These are phyloP conservation scores for Calonectria henricotiae DNA, from an alignment of 2,329 filamentous ascomycete species.

Conservation along the genomic window DNA sequence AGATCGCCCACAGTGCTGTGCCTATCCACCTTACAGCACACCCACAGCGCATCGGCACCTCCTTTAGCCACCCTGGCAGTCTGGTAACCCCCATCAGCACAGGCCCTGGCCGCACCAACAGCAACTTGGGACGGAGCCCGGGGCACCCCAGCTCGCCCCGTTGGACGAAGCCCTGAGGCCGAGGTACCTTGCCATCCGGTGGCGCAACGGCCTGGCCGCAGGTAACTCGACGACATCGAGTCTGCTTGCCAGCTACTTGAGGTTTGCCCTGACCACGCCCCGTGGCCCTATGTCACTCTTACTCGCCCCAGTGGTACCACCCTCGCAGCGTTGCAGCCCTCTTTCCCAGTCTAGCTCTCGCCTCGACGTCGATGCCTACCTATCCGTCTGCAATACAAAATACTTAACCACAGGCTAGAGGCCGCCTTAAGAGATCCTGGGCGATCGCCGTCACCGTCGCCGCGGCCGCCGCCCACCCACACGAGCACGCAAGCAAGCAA, in stretches of 20 bases:
- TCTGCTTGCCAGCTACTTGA: slow-evolving; percentile 25
- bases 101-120: slow-evolving; percentile 20
- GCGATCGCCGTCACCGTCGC: slow-evolving; percentile 42
- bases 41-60: slow-evolving; percentile 26
- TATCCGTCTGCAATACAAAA: slow-evolving; percentile 15
- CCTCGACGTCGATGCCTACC: slow-evolving; percentile 3
- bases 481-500: slow-evolving; percentile 50
- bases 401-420: slow-evolving; percentile 2
- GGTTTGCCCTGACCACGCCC: slow-evolving; percentile 37
- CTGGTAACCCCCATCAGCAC: not conserved
- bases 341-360: slow-evolving; percentile 4
- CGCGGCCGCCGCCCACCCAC: slow-evolving; percentile 43
- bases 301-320: slow-evolving; percentile 31
- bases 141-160: slow-evolving; percentile 29
- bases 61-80: slow-evolving; percentile 14
- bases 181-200: slow-evolving; percentile 42
- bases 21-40: slow-evolving; percentile 21
- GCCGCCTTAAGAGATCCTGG: slow-evolving; percentile 20
- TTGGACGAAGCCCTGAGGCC: slow-evolving; percentile 20
- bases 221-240: slow-evolving; percentile 39
- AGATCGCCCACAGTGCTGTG: slow-evolving; percentile 42
- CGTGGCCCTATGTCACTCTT: slow-evolving; percentile 39
- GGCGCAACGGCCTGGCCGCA: slow-evolving; percentile 46
- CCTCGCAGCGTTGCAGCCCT: slow-evolving; percentile 26
- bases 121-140: slow-evolving; percentile 19